Conservation (phyloP, 2,329 filamentous ascomycete species). For the Penicillium capsulatum region DNA sequence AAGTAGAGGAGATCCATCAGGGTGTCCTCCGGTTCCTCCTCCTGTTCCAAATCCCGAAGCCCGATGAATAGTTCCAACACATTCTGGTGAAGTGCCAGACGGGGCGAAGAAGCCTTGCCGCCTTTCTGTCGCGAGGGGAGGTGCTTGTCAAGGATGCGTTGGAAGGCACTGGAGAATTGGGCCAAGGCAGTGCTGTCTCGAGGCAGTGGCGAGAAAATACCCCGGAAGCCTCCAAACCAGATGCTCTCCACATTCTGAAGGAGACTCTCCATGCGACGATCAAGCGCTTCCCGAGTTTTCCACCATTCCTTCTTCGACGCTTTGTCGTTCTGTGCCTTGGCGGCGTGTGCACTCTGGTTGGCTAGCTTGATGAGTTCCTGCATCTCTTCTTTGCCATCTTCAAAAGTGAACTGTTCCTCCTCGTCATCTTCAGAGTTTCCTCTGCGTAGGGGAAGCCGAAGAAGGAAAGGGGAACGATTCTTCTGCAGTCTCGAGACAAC, state of each 20-base stretch:
- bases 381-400: conserved; percentile 73
- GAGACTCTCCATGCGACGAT: conserved; percentile 70
- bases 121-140: conserved; percentile 72
- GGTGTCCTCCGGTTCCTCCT: conserved; percentile 78
- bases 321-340: conserved; percentile 66
- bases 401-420: conserved; percentile 73
- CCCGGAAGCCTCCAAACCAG: conserved; percentile 92
- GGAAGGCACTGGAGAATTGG: conserved; percentile 72
- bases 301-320: conserved; percentile 83
- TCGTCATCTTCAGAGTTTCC: conserved; percentile 77
- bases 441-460: conserved; percentile 78
- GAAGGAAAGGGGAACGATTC: conserved; percentile 72
- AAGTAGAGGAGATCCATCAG: conserved; percentile 94
- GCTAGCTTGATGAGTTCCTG: conserved; percentile 75
- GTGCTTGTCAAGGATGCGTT: conserved; percentile 74
- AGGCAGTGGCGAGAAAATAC: conserved; percentile 77
- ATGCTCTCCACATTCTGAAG: conserved; percentile 82
- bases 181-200: conserved; percentile 62
- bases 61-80: conserved; percentile 87
- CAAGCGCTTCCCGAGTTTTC: conserved; percentile 75
- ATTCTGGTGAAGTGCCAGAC: conserved; percentile 56
- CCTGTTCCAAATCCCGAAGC: conserved; percentile 66
- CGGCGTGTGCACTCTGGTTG: conserved; percentile 76
- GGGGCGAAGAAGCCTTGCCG: conserved; percentile 51
- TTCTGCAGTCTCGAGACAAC: conserved; percentile 81